Percentiles rank a stretch among this genome's conserved stretches.
These are phyloP conservation scores for Wickerhamiella musiphila DNA, from an alignment of 805 yeast genomes.

Conservation along the genomic window DNA sequence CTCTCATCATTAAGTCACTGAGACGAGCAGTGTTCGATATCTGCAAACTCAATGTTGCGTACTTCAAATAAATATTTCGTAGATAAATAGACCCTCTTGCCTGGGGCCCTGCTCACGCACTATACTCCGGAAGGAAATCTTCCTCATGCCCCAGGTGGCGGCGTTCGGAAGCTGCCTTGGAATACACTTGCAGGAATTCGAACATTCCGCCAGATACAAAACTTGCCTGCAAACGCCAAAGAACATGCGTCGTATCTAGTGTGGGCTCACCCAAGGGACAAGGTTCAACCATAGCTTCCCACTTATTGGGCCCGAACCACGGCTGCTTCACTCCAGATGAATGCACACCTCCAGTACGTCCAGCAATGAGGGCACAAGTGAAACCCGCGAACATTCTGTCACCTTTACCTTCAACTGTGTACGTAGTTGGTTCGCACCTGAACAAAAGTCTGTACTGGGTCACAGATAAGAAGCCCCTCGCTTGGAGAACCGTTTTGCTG, in stretches of 20 bases:
- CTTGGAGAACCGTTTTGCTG: constrained; percentile 4
- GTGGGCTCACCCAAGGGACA: too few relatives aligned
- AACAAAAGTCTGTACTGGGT: constrained; percentile 12
- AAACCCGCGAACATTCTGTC: constrained; percentile 16
- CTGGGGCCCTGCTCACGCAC: too few relatives aligned
- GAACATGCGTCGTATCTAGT: too few relatives aligned
- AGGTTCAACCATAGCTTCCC: constrained; percentile 18
- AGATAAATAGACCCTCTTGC: too few relatives aligned
- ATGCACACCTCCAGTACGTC: constrained; percentile 7
- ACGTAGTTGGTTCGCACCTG: constrained; percentile 8
- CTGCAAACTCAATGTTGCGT: too few relatives aligned
- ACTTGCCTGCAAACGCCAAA: constrained; percentile 15
- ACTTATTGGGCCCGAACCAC: constrained; percentile 23
- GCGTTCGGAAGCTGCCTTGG: too few relatives aligned
- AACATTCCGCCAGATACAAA: constrained; percentile 20
- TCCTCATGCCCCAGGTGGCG: too few relatives aligned
- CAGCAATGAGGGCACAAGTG: constrained; percentile 12
- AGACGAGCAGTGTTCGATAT: too few relatives aligned
- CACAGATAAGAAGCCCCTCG: constrained; percentile 7
- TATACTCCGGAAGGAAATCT: too few relatives aligned
- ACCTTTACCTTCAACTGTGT: constrained; percentile 16
- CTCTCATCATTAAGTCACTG: too few relatives aligned
- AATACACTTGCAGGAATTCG: too few relatives aligned
- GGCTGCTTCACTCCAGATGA: constrained; percentile 18
- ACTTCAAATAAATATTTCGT: too few relatives aligned